Percentiles rank a stretch among this genome's conserved stretches.
Evolutionary conservation across 1,284 basidiomycete species (phyloP).

Genomic region (Puccinia horiana): DNA sequence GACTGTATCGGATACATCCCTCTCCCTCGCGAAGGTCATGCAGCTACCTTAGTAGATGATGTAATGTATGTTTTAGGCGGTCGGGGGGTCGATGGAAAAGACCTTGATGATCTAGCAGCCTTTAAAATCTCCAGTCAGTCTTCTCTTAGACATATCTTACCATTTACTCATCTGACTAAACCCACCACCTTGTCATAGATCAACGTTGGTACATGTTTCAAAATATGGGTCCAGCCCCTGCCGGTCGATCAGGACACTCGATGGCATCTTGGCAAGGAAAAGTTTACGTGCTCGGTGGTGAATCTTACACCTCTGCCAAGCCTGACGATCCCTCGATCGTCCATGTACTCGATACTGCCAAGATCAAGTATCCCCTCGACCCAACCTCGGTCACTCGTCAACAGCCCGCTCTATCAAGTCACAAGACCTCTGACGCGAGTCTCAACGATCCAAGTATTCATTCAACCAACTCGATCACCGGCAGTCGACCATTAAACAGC

Average conservation of each 20-base stretch:
- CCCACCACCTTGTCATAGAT: conserved; percentile 56
- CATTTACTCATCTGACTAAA: not conserved
- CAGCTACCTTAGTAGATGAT: conserved; percentile 93
- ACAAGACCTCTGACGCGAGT: conserved; percentile 55
- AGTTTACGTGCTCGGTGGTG: conserved; percentile 91
- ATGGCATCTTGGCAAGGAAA: conserved; percentile 86
- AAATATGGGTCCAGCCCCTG: conserved; percentile 94
- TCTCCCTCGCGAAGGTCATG: conserved; percentile 92
- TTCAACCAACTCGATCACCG: conserved; percentile 50
- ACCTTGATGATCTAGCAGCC: conserved; percentile 88
- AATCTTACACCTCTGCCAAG: conserved; percentile 69
- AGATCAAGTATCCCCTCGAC: conserved; percentile 88
- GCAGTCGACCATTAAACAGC: conserved; percentile 44
- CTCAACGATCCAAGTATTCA: conserved; percentile 47
- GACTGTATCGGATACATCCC: conserved; percentile 98
- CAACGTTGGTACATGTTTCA: conserved; percentile 97
- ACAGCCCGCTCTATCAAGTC: conserved; percentile 51
- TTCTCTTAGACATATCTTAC: conserved; percentile 11
- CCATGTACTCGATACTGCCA: conserved; percentile 90
- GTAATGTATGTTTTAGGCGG: conserved; percentile 98
- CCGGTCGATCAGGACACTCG: conserved; percentile 86
- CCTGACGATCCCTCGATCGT: conserved; percentile 77
- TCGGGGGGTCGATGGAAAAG: conserved; percentile 93
- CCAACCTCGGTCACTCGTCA: conserved; percentile 60
- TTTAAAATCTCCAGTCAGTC: conserved; percentile 93